phyloP scores from a whole-genome alignment of 164 flowering plant species.

The Aristolochia fimbriata region DNA sequence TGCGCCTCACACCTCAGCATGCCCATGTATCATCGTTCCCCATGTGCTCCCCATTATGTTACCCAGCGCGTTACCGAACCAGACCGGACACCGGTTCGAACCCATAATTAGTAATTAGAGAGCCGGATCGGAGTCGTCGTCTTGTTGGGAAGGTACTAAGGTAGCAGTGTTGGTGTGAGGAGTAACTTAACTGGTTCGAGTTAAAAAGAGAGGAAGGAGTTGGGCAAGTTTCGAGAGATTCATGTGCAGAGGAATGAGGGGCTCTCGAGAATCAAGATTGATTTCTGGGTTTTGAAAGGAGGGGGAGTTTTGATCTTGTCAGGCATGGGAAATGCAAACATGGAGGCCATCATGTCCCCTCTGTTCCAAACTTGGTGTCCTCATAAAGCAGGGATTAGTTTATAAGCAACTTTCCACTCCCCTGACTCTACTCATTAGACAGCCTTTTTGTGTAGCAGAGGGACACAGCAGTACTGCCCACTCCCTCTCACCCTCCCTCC shows the following conservation, averaged over 20 bases:
- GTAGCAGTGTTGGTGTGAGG: no score
- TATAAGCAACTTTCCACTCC: conserved; percentile 22
- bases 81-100: no score
- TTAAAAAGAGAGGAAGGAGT: no score
- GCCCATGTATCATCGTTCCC: background rate
- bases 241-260: background rate
- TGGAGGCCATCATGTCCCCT: conserved; percentile 69
- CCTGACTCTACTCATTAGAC: conserved; percentile 19
- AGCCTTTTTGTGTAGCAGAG: conserved; percentile 12
- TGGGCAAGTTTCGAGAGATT: conserved; percentile 27
- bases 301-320: conserved; percentile 18
- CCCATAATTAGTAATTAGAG: no score
- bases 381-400: conserved; percentile 23
- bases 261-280: background rate
- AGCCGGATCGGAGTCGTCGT: no score
- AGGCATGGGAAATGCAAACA: conserved; percentile 42
- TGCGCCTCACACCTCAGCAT: background rate
- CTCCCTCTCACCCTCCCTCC: no score
- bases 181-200: no score
- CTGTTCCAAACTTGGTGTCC: conserved; percentile 33
- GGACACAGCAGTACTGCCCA: no score
- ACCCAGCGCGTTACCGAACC: no score
- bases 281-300: conserved; percentile 1
- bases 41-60: no score
- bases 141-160: no score